Conservation (phyloP, 768 basidiomycete species). For the Boletus rubescentipes region DNA sequence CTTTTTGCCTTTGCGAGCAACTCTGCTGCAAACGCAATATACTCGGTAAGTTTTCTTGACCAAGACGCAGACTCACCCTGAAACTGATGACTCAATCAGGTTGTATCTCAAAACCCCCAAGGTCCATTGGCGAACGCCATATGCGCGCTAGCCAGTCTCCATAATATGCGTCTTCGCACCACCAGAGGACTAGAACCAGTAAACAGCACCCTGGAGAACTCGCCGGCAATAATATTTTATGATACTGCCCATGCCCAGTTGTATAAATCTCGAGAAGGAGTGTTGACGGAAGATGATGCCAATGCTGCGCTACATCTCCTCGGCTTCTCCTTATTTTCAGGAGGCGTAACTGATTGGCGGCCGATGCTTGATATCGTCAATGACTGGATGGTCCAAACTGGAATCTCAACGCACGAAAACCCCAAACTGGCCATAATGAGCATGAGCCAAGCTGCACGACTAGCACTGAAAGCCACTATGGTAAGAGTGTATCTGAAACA, state of each 20-base stretch:
- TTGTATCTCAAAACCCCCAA: constrained; percentile 62
- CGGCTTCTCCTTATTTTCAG: constrained; percentile 68
- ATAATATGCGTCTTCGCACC: constrained; percentile 60
- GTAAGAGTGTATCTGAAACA: constrained; percentile 44
- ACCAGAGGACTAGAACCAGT: constrained; percentile 61
- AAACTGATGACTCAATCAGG: constrained; percentile 22
- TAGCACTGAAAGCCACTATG: constrained; percentile 69
- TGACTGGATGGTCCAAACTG: constrained; percentile 74
- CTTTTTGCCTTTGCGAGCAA: constrained; percentile 68
- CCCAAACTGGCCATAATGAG: constrained; percentile 56
- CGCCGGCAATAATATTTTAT: constrained; percentile 63
- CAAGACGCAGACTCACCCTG: constrained; percentile 1
- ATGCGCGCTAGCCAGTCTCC: constrained; percentile 73
- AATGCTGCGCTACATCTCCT: constrained; percentile 78
- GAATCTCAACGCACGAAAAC: constrained; percentile 62
- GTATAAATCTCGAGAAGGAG: constrained; percentile 51
- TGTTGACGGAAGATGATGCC: constrained; percentile 66
- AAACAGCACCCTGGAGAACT: constrained; percentile 51
- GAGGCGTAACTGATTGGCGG: constrained; percentile 69
- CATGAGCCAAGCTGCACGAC: constrained; percentile 52
- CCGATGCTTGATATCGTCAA: constrained; percentile 65
- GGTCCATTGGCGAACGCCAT: constrained; percentile 73
- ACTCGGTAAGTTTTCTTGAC: constrained; percentile 49
- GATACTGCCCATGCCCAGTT: constrained; percentile 68
- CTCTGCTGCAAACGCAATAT: constrained; percentile 60